phyloP scores from a whole-genome alignment of 805 yeast genomes.

The Brettanomyces custersianus region DNA sequence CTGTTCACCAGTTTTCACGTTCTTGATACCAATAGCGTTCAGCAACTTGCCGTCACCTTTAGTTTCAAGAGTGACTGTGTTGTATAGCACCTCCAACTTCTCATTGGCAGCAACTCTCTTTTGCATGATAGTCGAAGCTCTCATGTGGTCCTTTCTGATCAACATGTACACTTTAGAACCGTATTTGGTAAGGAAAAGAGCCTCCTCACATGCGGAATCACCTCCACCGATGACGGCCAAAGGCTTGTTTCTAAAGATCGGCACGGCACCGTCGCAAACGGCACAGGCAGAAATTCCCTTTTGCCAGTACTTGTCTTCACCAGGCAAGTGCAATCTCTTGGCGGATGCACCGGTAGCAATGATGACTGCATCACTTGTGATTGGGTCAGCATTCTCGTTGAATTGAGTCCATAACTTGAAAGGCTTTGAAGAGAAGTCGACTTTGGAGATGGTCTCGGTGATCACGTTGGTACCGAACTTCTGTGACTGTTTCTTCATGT shows the following conservation, averaged over 20 bases:
- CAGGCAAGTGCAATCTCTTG: slow-evolving; percentile 85
- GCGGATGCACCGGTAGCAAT: slow-evolving; percentile 99
- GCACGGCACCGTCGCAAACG: slow-evolving; percentile 99
- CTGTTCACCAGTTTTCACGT: slow-evolving; percentile 63
- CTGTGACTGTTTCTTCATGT: slow-evolving; percentile 81
- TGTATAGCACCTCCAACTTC: slow-evolving; percentile 84
- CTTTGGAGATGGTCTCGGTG: slow-evolving; percentile 91
- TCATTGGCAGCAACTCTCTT: slow-evolving; percentile 79
- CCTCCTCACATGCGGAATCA: slow-evolving; percentile 99
- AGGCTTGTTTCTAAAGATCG: slow-evolving; percentile 96
- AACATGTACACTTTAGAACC: slow-evolving; percentile 91
- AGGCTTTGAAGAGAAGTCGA: slow-evolving; percentile 80
- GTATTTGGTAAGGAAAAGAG: slow-evolving; percentile 90
- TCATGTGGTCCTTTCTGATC: slow-evolving; percentile 87
- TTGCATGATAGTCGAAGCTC: slow-evolving; percentile 97
- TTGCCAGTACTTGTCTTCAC: slow-evolving; percentile 98
- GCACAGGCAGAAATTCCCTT: slow-evolving; percentile 99
- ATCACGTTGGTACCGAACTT: slow-evolving; percentile 89
- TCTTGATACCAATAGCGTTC: slow-evolving; percentile 51
- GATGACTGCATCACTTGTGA: slow-evolving; percentile 86
- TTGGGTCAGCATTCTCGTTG: slow-evolving; percentile 85
- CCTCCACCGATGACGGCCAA: slow-evolving; percentile 99
- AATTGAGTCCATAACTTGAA: slow-evolving; percentile 97
- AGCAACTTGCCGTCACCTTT: slow-evolving; percentile 89
- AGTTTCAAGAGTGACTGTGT: slow-evolving; percentile 80